Evolutionary conservation across 768 basidiomycete species (phyloP), one percentile per base, ranked within the genome.

Genomic region (Russula olivacea): DNA sequence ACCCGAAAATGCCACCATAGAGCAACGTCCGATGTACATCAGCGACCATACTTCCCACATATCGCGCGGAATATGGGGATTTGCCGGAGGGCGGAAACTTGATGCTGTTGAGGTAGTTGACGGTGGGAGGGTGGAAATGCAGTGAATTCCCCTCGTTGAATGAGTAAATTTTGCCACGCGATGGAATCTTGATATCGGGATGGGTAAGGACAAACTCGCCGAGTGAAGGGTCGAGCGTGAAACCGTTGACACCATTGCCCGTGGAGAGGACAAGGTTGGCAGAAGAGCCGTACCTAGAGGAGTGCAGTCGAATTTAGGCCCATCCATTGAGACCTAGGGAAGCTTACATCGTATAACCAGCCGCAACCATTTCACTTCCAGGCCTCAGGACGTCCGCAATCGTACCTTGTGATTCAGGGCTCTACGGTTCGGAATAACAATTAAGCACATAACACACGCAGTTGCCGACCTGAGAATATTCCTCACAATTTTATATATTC

Each of bases 141-240:
- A 92, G 80, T 36, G 93, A 84, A 78, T 99, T 99, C 65, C 97
- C 97, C 78, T 99, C 97, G 74, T 99, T 99, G 82, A 98, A 96
- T 3, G 95, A 98, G 79, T 99, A 99, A 72, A 99, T 99, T 78
- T 98, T 98, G 68, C 97, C 97, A 55, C 97, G 87, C 11, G 85
- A 68, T 8, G 97, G 97, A 67, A 99, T 92, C 75, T 85, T 83
- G 76, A 99, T 99, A 71, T 98, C 86, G 28, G 96, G 96, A 78
- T 99, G 97, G 34, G 97, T 99, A 61, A 98, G 84, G 72, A 99
- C 97, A 76, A 98, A 99, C 79, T 99, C 97, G 69, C 97, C 97
- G 15, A 99, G 83, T 7, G 93, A 76, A 23, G 91, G 88, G 75
- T 99, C 97, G 43, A 99, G 85, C 11, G 97, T 99, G 79, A 97